Evolutionary conservation across 768 basidiomycete species (phyloP), one percentile per base, ranked within the genome.

Genomic region (Mycena kentingensis): DNA sequence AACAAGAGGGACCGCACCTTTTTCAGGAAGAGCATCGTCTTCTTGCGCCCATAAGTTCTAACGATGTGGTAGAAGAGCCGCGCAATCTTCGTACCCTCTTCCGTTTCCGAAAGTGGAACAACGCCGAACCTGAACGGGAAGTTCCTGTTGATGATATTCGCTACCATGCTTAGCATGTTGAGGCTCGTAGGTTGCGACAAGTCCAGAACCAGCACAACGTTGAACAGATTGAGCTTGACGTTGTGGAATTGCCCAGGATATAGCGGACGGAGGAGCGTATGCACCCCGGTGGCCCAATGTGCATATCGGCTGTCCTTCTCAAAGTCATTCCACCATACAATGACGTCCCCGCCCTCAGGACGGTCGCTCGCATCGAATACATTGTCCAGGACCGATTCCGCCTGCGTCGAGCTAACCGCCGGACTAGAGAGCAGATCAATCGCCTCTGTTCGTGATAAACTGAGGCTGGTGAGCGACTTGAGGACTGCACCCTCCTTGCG

Each of bases 331-430:
- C 88, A 90, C 83, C 90, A 98, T 1, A 85, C 64, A 32, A 95
- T 78, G 3, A 88, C 77, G 29, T 71, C 77, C 0, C 87, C 92
- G 2, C 81, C 91, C 65, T 99, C 97, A 3, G 65, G 62, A 16
- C 90, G 75, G 68, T 99, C 96, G 52, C 89, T 93, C 1, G 93
- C 88, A 68, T 98, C 97, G 51, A 96, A 87, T n/a, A 97, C 59
- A 1, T 87, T 90, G 48, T 90, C 87, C 46, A 82, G 60, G 4
- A 77, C 73, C 13, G 68, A 71, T 32, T 73, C 77, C n/a, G 72
- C 71, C 52, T 84, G 80, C 2, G 81, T 70, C 2, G 68, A 65
- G 1, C 77, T 77, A 44, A 94, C 75, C 10, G 71, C 72, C 0
- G 80, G 73, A 66, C 93, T 83, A 0, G 88, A 79, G 21, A 98